These are phyloP conservation scores for Boechera retrofracta DNA, from an alignment of 345 rosid genomes.

Conservation along the genomic window DNA sequence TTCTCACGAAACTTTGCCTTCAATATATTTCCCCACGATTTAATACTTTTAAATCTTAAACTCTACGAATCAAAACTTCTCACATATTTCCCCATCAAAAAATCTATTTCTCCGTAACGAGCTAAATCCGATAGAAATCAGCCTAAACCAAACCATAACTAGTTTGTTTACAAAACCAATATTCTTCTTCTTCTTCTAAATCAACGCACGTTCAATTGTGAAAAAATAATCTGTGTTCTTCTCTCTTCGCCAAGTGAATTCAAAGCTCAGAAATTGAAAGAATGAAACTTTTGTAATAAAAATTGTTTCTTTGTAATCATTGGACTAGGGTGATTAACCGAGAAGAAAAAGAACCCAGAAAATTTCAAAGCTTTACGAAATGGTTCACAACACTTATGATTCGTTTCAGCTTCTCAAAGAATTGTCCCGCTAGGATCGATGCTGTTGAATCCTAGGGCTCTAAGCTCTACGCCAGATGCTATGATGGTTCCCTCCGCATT, in stretches of 20 bases:
- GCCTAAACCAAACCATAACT: too few relatives aligned
- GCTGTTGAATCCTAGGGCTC: constrained; percentile 79
- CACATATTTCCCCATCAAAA: too few relatives aligned
- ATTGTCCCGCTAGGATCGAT: constrained; percentile 70
- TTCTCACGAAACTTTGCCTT: too few relatives aligned
- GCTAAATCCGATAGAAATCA: too few relatives aligned
- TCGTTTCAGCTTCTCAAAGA: constrained; percentile 71
- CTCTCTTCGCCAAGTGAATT: constrained; percentile 23
- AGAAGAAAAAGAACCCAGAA: not conserved
- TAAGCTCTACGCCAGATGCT: constrained; percentile 80
- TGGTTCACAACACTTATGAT: constrained; percentile 98
- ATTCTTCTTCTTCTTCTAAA: too few relatives aligned
- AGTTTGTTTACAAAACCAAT: too few relatives aligned
- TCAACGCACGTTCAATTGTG: constrained; percentile 25
- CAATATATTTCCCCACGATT: too few relatives aligned
- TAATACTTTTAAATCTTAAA: too few relatives aligned
- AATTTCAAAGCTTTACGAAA: constrained; percentile 23
- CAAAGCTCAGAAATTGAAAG: constrained; percentile 5
- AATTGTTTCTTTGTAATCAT: constrained; percentile 1
- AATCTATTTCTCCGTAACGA: too few relatives aligned
- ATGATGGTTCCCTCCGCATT: constrained; percentile 90
- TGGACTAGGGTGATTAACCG: constrained; percentile 13
- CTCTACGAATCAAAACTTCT: too few relatives aligned
- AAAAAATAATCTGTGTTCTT: constrained; percentile 9
- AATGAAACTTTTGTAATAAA: not conserved